A percentile compares a stretch with the other conserved stretches of the same genome.
phyloP scores from a whole-genome alignment of 768 basidiomycete genomes.

The Auricularia cornea region DNA sequence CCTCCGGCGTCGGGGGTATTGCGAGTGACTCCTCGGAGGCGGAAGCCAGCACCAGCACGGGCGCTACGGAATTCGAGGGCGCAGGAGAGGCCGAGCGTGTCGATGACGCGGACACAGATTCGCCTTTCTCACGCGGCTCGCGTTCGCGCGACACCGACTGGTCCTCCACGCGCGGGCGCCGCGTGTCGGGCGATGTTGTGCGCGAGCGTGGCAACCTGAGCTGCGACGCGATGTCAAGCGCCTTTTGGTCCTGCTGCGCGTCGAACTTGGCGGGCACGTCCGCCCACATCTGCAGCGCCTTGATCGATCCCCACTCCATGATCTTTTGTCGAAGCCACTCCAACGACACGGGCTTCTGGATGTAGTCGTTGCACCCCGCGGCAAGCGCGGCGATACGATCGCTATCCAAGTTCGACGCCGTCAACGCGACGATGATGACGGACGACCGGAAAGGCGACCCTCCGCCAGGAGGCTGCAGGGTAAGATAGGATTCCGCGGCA shows the following conservation, averaged over 20 bases:
- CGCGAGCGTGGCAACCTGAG: constrained; percentile 8
- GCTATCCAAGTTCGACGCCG: constrained; percentile 88
- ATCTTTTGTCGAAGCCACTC: constrained; percentile 97
- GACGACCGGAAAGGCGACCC: constrained; percentile 71
- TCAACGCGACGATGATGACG: constrained; percentile 98
- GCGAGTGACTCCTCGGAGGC: background rate
- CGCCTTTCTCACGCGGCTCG: background rate
- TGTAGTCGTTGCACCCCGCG: constrained; percentile 97
- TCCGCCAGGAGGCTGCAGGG: background rate
- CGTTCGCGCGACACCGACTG: background rate
- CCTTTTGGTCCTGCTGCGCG: constrained; percentile 7
- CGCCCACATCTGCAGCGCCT: constrained; percentile 88
- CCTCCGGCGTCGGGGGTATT: background rate
- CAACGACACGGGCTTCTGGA: constrained; percentile 94
- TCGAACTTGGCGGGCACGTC: constrained; percentile 37
- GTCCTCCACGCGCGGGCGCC: background rate
- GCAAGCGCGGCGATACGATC: constrained; percentile 97
- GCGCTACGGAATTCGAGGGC: background rate
- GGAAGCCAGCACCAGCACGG: background rate
- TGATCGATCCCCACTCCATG: constrained; percentile 98
- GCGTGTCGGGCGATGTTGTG: constrained; percentile 2
- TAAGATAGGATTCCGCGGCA: background rate
- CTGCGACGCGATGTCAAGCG: constrained; percentile 4
- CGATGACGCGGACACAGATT: background rate
- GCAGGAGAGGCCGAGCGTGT: background rate